phyloP scores from a whole-genome alignment of 495 filamentous ascomycete genomes.

The Venustampulla echinocandica region DNA sequence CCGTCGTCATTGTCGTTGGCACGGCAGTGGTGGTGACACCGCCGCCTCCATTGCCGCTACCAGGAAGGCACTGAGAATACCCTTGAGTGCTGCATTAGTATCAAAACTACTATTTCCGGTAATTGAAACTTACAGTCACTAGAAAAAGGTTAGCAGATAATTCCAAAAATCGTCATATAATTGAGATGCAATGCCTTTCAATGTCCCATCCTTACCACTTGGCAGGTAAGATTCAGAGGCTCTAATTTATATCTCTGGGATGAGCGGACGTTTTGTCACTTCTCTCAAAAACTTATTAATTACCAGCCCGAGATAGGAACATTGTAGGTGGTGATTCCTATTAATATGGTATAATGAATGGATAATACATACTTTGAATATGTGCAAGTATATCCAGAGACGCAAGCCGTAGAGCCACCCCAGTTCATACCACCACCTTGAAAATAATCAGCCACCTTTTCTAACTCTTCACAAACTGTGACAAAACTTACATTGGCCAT shows the following conservation, averaged over 20 bases:
- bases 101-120: background rate
- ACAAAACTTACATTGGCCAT: background rate
- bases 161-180: too few relatives aligned
- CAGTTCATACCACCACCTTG: background rate
- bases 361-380: conserved; percentile 9
- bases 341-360: too few relatives aligned
- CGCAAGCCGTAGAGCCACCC: background rate
- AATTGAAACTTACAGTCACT: conserved; percentile 1
- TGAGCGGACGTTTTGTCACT: too few relatives aligned
- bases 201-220: too few relatives aligned
- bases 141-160: background rate
- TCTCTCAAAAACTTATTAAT: too few relatives aligned
- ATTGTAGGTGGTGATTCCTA: too few relatives aligned
- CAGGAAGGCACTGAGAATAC: background rate
- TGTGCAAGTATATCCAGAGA: conserved; percentile 4
- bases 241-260: too few relatives aligned
- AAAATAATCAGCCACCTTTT: too few relatives aligned
- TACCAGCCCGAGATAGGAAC: too few relatives aligned
- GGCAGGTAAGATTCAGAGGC: too few relatives aligned
- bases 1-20: background rate
- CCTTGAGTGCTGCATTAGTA: background rate
- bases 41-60: background rate
- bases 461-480: too few relatives aligned
- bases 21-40: background rate
- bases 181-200: background rate